Evolutionary conservation across 805 yeast species (phyloP).

Genomic region (Barnettozyma populi): DNA sequence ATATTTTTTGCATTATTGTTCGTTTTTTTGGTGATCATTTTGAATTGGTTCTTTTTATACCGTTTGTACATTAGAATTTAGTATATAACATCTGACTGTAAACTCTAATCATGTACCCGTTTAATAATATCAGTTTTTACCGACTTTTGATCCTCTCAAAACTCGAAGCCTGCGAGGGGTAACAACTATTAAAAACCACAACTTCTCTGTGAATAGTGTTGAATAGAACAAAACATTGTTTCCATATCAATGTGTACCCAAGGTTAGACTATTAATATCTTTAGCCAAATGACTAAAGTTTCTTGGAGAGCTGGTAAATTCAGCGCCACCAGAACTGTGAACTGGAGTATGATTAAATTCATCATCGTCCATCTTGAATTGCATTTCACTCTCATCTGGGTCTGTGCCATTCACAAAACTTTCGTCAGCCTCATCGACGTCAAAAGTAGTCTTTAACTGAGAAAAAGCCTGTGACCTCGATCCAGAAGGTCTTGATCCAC

Average conservation of each 20-base stretch:
- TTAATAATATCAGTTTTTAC: not conserved
- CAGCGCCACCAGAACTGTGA: not conserved
- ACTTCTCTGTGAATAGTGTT: not conserved
- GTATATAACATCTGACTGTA: not conserved
- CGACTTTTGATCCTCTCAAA: not conserved
- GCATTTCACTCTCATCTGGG: slow-evolving; percentile 29
- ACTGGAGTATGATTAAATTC: not conserved
- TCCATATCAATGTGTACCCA: not conserved
- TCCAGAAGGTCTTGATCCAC: slow-evolving; percentile 49
- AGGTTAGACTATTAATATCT: not conserved
- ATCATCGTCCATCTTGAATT: slow-evolving; percentile 32
- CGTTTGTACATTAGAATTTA: not conserved
- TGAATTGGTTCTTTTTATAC: not conserved
- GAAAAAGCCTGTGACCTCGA: slow-evolving; percentile 7
- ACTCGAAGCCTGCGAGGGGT: not conserved
- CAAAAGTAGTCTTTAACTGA: not conserved
- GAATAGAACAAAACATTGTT: not conserved
- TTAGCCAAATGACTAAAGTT: not conserved
- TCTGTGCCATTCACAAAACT: slow-evolving; percentile 9
- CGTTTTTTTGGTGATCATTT: not conserved
- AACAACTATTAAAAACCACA: not conserved
- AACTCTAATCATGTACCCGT: not conserved
- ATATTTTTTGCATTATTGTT: slow-evolving; percentile 7
- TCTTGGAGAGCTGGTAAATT: not conserved
- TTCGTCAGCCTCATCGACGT: not conserved